Conservation (phyloP, 495 filamentous ascomycete genomes). For the Aspergillus funiculosus region DNA sequence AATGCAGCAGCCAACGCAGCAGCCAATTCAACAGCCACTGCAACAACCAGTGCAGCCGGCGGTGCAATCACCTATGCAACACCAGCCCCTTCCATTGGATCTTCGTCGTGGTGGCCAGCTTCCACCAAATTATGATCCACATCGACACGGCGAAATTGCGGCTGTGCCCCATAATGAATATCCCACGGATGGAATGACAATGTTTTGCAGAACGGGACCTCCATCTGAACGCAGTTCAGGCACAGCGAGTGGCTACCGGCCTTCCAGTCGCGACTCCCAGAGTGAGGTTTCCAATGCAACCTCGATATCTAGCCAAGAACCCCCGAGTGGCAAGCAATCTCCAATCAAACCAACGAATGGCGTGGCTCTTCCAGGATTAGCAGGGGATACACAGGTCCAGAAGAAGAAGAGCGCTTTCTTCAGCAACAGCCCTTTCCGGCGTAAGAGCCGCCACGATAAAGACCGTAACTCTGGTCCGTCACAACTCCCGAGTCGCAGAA, state of each 20-base stretch:
- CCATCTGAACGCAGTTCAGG: conserved; percentile 80
- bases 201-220: conserved; percentile 86
- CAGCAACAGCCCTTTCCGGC: conserved; percentile 87
- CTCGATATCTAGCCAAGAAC: conserved; percentile 81
- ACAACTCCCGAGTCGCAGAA: conserved; percentile 30
- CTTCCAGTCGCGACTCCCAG: conserved; percentile 81
- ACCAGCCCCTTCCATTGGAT: conserved; percentile 46
- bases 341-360: conserved; percentile 59
- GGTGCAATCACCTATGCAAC: conserved; percentile 22
- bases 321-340: conserved; percentile 58
- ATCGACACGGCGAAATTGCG: conserved; percentile 58
- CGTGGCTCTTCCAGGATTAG: conserved; percentile 37
- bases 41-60: conserved; percentile 23
- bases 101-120: conserved; percentile 45
- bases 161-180: conserved; percentile 87
- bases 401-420: conserved; percentile 94
- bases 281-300: conserved; percentile 90
- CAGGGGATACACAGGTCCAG: conserved; percentile 60
- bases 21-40: conserved; percentile 8
- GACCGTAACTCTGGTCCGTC: conserved; percentile 45
- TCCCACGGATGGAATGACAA: conserved; percentile 96
- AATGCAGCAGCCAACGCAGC: conserved; percentile 9
- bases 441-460: conserved; percentile 85
- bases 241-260: conserved; percentile 60
- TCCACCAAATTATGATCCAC: conserved; percentile 47